Conservation (phyloP, 495 filamentous ascomycete genomes). For the Annulohypoxylon maeteangense region DNA sequence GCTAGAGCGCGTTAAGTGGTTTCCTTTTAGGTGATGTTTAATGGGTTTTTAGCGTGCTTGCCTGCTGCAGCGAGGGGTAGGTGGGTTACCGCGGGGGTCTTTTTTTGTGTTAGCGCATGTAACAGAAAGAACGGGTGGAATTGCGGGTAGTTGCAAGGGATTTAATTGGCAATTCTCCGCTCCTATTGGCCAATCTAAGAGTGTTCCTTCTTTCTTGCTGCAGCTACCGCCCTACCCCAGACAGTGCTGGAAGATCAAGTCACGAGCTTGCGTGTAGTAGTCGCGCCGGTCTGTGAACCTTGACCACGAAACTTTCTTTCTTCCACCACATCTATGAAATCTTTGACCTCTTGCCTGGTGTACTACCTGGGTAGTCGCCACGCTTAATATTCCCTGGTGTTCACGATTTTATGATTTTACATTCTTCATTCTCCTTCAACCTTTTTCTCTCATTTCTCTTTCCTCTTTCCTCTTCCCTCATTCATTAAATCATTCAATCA, state of each 20-base stretch:
- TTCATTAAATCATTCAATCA: not conserved
- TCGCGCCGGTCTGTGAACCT: conserved; percentile 22
- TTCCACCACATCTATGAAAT: not conserved
- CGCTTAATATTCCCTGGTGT: not conserved
- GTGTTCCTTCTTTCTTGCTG: not conserved
- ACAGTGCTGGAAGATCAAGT: conserved; percentile 14
- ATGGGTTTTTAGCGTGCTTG: conserved; percentile 31
- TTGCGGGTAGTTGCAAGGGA: conserved; percentile 5
- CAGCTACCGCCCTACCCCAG: conserved; percentile 4
- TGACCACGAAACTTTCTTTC: not conserved
- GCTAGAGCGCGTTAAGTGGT: conserved; percentile 44
- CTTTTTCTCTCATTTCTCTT: not conserved
- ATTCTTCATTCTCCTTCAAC: not conserved
- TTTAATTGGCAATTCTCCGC: conserved; percentile 12
- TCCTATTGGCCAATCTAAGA: conserved; percentile 12
- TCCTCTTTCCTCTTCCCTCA: not conserved
- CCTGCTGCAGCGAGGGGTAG: conserved; percentile 12
- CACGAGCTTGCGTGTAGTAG: conserved; percentile 39
- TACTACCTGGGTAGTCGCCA: not conserved
- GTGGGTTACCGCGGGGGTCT: not conserved
- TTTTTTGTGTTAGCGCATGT: conserved; percentile 9
- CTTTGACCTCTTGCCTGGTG: not conserved
- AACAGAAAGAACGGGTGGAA: conserved; percentile 2
- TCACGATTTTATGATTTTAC: not conserved
- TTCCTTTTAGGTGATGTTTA: conserved; percentile 32